Conservation (phyloP, 768 basidiomycete genomes). For the Mycena epipterygia region DNA sequence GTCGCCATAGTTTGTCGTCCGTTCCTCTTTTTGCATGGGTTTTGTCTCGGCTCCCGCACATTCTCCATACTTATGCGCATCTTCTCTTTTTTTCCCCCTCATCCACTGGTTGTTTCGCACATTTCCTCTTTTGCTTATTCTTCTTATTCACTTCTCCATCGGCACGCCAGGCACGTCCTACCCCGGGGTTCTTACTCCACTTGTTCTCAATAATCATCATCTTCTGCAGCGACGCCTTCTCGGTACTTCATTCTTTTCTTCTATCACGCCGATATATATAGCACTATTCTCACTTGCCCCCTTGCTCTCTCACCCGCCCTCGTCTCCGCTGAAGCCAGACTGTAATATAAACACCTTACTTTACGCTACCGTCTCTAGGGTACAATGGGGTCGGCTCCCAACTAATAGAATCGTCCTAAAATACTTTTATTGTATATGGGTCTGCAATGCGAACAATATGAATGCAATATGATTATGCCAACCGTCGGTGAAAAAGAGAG, state of each 20-base stretch:
- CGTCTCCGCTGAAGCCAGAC: constrained; percentile 39
- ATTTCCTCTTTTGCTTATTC: constrained; percentile 21
- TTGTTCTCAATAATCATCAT: constrained; percentile 27
- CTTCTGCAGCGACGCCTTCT: constrained; percentile 40
- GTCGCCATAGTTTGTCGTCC: constrained; percentile 44
- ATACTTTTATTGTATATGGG: constrained; percentile 36
- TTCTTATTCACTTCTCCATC: constrained; percentile 16
- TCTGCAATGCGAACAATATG: constrained; percentile 30
- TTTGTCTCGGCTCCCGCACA: constrained; percentile 39
- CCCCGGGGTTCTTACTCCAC: constrained; percentile 31
- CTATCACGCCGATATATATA: constrained; percentile 42
- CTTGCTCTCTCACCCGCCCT: constrained; percentile 16
- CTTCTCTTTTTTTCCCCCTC: constrained; percentile 28
- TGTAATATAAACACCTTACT: constrained; percentile 53
- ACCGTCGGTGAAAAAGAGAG: too few species aligned
- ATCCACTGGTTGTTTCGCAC: constrained; percentile 29
- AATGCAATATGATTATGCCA: constrained; percentile 16
- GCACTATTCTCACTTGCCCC: constrained; percentile 40
- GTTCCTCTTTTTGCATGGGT: constrained; percentile 41
- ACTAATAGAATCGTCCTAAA: constrained; percentile 36
- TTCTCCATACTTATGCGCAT: constrained; percentile 44
- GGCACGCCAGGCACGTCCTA: constrained; percentile 32
- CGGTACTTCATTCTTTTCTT: constrained; percentile 33
- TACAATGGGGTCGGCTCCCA: constrained; percentile 40
- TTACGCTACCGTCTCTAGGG: constrained; percentile 42